Base-by-base conservation (phyloP, 2,329 filamentous ascomycete genomes). In the Xylariaceae sp. region DNA sequence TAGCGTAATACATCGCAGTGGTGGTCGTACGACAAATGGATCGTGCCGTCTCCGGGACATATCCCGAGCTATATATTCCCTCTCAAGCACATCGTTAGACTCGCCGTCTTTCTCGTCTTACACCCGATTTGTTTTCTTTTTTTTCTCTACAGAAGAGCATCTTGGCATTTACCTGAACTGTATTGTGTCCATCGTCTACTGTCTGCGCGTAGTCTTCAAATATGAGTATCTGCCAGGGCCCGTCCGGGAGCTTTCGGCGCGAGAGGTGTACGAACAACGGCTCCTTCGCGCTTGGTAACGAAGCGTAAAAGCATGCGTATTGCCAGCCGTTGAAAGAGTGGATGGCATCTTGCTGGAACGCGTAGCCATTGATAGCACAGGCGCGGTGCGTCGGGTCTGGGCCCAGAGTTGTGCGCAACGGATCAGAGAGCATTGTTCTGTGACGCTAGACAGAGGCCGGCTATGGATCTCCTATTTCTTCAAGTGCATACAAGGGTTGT, bases 21-120 rank as follows among this genome's bases (percentile, higher is more conserved):
- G 58, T 82, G 80, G 52, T 83, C 80, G 60, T 81, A 82, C 6
- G 78, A 79, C 3, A 83, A 66, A 57, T 82, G 80, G 21, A 83
- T 80, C n/a, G 77, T 81, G 40, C 80, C 80, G 57, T 82, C 80
- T 1, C 76, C 78, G 4, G 72, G 68, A 40, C 75, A 80, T 39
- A 82, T 77, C 2, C 80, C 80, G 60, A 82, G 61, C 69, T 72
- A 63, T 24, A 51, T 55, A 11, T 34, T 19, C 26, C 28, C 40
- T 17, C 48, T 46, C 45, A n/a, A 40, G 46, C 44, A 52, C 14
- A n/a, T n/a, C 19, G 43, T 58, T 41, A 60, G 56, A 45, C 39
- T 8, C 19, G 28, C 26, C 14, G 7, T 53, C 36, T 39, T 28
- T 19, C 11, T 45, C 14, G 11, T 31, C n/a, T 26, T 44, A 14